Base-by-base conservation (phyloP, 805 yeast genomes). In the Diddensiella transvaalensis region DNA sequence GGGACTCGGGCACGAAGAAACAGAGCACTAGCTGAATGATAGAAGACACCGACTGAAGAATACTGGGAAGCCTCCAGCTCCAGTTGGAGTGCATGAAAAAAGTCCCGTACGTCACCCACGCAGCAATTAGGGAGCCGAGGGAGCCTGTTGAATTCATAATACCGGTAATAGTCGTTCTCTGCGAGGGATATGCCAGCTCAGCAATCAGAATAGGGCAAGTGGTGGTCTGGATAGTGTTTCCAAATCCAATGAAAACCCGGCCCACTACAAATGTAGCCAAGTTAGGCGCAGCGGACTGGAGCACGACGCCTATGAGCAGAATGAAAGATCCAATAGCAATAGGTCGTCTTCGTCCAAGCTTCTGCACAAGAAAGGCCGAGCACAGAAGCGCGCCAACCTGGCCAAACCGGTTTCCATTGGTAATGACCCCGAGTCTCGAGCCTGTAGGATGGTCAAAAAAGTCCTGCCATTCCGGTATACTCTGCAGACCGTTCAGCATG, bases 1-100 rank as follows among this genome's bases (percentile, higher is more conserved):
- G 96, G 33, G 90, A 80, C 65, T 90, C 96, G 0, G 97, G 96
- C 13, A 89, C 67, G 37, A 80, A 76, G 38, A 78, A 60, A 36
- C 71, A 61, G 22, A 73, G 69, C 19, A 38, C 65, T 24, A 49
- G 82, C 78, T 85, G 69, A 45, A 82, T 60, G 32, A 85, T 66
- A 42, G 86, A 50, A 60, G 82, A 82, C 36, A 82, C 55, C 48
- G 79, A 71, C 69, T 85, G 93, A 58, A 83, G 67, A 1, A 86
- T 81, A 49, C 85, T 76, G 10, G 91, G 90, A 61, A 85, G 73
- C 70, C 90, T 78, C 88, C 90, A 85, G 17, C 82, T 72, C 37
- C 73, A 68, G 3, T 59, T 52, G 15, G 47, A 36, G 44, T 38
- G 48, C 82, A 26, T 18, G 78, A 77, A 82, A 30, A 82, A 75